phyloP scores from a whole-genome alignment of 441 rosid species.

The Pelargonium citronellum region DNA sequence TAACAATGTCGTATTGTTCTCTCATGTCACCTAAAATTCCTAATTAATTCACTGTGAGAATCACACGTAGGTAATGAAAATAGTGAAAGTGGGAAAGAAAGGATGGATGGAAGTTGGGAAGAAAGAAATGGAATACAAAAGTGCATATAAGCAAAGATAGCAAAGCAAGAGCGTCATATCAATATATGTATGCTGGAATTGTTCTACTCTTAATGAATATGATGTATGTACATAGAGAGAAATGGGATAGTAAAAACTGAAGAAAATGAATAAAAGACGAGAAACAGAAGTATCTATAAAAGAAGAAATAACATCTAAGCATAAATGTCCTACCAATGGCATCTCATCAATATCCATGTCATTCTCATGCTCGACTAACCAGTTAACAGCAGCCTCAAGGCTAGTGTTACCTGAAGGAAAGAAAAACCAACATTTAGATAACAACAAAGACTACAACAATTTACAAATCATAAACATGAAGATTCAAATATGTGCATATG shows the following conservation, averaged over 20 bases:
- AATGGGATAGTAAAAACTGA: neutral
- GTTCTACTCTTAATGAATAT: neutral
- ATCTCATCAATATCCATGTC: slow-evolving; percentile 81
- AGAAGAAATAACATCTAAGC: neutral
- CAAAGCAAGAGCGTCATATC: neutral
- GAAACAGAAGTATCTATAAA: neutral
- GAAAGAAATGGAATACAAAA: neutral
- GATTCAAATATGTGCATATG: slow-evolving; percentile 5
- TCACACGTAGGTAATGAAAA: neutral
- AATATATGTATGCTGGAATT: neutral
- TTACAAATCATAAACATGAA: slow-evolving; percentile 8
- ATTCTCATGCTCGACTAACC: slow-evolving; percentile 95
- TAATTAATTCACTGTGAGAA: neutral
- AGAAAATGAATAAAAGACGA: neutral
- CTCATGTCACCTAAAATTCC: neutral
- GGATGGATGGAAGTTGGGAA: neutral
- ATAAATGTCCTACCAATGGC: slow-evolving; percentile 57
- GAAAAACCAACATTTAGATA: slow-evolving; percentile 10
- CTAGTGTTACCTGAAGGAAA: slow-evolving; percentile 61
- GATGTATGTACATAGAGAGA: neutral
- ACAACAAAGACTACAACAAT: slow-evolving; percentile 3
- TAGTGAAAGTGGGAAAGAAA: neutral
- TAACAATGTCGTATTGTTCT: neutral
- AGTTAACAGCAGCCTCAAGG: slow-evolving; percentile 86
- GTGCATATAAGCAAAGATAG: neutral